Percentiles rank a stretch among this genome's conserved stretches.
These are phyloP conservation scores for Exidia glandulosa DNA, from an alignment of 768 basidiomycete species.

Conservation along the genomic window DNA sequence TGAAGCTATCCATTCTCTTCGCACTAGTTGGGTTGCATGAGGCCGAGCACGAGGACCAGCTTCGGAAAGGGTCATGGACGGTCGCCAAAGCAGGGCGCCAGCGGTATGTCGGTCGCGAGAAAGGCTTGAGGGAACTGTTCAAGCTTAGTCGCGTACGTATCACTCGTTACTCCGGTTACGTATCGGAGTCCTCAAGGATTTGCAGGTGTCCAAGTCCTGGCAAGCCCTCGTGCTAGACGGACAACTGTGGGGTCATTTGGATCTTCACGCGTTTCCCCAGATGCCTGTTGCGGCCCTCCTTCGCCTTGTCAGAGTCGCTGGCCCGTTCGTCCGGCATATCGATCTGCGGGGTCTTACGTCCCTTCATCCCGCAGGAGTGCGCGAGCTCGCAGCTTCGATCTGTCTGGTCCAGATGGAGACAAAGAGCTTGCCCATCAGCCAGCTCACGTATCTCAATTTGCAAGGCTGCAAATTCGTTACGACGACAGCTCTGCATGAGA, in stretches of 20 bases:
- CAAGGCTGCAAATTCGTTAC: slow-evolving; percentile 61
- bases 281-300: slow-evolving; percentile 36
- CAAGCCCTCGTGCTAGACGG: slow-evolving; percentile 68
- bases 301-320: slow-evolving; percentile 42
- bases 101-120: slow-evolving; percentile 67
- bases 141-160: slow-evolving; percentile 64
- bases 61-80: slow-evolving; percentile 46
- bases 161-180: not conserved
- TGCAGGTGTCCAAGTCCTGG: slow-evolving; percentile 77
- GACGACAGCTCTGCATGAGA: slow-evolving; percentile 53
- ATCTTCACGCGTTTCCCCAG: slow-evolving; percentile 52
- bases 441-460: slow-evolving; percentile 59
- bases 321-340: slow-evolving; percentile 51
- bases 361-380: slow-evolving; percentile 38
- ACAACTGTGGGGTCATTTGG: slow-evolving; percentile 66
- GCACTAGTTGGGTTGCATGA: slow-evolving; percentile 48
- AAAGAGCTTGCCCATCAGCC: slow-evolving; percentile 27
- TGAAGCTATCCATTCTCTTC: slow-evolving; percentile 49
- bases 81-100: slow-evolving; percentile 47
- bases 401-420: not conserved
- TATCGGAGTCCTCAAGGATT: not conserved
- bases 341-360: slow-evolving; percentile 52
- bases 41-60: slow-evolving; percentile 38
- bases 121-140: slow-evolving; percentile 66
- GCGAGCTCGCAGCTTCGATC: slow-evolving; percentile 30